Base-by-base conservation (phyloP, 768 basidiomycete species). In the Tricholoma bakamatsutake region DNA sequence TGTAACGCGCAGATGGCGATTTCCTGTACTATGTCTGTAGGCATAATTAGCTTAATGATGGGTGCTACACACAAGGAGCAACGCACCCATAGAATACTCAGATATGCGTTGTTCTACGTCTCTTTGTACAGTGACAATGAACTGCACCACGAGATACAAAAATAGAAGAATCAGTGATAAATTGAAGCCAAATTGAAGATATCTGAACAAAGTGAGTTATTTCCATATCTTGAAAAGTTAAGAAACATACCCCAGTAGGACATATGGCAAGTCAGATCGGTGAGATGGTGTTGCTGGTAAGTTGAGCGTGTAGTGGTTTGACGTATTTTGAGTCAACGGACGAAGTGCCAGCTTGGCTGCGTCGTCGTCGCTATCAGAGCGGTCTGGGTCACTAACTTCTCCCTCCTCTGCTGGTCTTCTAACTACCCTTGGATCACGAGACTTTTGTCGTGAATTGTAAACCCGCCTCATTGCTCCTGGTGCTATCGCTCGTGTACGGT, bases 161-260 rank as follows among this genome's bases (percentile, higher is more conserved):
- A 91, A 88, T 48, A 95, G 74, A 39, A 90, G 63, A 48, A 93
- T 83, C 35, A 98, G 80, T 5, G 89, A 85, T 21, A 90, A 73
- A 70, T 98, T 97, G 76, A 97, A 97, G 71, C 90, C 84, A 72
- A 98, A 92, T 67, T 98, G 96, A 18, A 96, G 75, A 70, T 98
- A 98, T 58, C 91, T 90, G 49, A 50, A 56, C 27, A 54, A 52
- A 64, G 57, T 64, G 63, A 54, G 56, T 51, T 15, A 40, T n/a
- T 50, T 27, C n/a, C 28, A 12, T 7, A 33, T 24, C 50, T 31
- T 33, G 11, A 6, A 49, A 17, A n/a, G 40, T n/a, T 57, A 1
- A 50, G 56, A 31, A 30, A 74, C 87, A 66, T 61, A 94, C 93
- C 94, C 93, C 49, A 93, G 79, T 28, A 97, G 75, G 53, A 94